Evolutionary conservation across 2,329 filamentous ascomycete species (phyloP).

Genomic region (Trichoderma lentiforme): DNA sequence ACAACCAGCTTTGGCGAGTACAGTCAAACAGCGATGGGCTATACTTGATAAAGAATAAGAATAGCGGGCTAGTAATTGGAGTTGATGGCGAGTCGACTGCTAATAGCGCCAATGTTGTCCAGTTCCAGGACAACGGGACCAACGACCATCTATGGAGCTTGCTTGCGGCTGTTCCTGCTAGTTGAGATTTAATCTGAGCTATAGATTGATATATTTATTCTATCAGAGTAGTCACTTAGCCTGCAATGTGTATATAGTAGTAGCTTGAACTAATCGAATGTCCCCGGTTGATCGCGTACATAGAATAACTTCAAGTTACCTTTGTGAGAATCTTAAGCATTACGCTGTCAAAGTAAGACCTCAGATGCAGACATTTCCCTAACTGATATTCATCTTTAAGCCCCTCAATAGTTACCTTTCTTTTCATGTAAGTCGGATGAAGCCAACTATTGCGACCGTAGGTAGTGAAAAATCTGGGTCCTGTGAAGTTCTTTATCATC

Average conservation of each 20-base stretch:
- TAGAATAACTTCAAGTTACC: background rate
- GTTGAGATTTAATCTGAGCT: background rate
- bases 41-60: background rate
- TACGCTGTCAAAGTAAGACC: background rate
- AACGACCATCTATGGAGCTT: background rate
- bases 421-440: too few species aligned
- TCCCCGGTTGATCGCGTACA: background rate
- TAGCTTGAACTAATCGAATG: too few species aligned
- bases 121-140: background rate
- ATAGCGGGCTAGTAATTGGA: background rate
- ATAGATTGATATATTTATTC: background rate
- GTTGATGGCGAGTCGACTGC: background rate
- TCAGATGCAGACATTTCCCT: background rate
- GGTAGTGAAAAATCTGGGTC: too few species aligned
- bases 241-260: too few species aligned
- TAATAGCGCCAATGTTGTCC: background rate
- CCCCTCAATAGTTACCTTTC: too few species aligned
- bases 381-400: too few species aligned
- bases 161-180: background rate
- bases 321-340: background rate
- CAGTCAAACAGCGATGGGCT: background rate
- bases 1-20: background rate
- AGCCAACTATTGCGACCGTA: too few species aligned
- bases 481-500: too few species aligned
- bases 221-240: too few species aligned